Evolutionary conservation across 768 basidiomycete species (phyloP), one percentile per base, ranked within the genome.

Genomic region (Mycena chlorophos): DNA sequence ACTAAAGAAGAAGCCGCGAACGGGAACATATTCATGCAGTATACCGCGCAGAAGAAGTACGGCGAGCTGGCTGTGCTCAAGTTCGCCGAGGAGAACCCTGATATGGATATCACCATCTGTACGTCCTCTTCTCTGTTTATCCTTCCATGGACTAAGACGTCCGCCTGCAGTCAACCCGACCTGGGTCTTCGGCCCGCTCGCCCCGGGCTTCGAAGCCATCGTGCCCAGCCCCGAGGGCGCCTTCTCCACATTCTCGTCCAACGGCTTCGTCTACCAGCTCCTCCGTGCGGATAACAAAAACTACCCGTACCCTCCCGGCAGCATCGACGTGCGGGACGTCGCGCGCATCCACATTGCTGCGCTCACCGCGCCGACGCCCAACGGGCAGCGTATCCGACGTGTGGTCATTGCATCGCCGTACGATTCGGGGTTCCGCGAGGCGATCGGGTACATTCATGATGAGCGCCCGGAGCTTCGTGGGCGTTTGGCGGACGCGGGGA

Each of bases 81-180:
- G 20, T 63, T 55, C 31, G 55, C 52, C 16, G 54, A 63, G 12
- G 31, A 46, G 27, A 55, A 61, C 56, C 39, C 65, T 14, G 54
- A 64, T 14, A 56, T 63, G 49, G 62, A 63, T 29, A 51, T 61
- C n/a, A 57, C 63, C n/a, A 45, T 57, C 48, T 29, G 48, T 59
- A 42, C 6, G 56, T 54, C 20, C 16, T 49, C 27, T 19, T 5
- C 25, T 19, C 55, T 37, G 13, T 31, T n/a, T 28, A 27, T 27
- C 14, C 26, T 53, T 14, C 19, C 25, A 56, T 25, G 39, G 26
- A 37, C 49, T 29, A 49, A 34, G n/a, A n/a, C n/a, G n/a, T n/a
- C n/a, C 29, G n/a, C 14, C 10, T 23, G 10, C 37, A 25, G 45
- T 46, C 22, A 6, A n/a, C 25, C 45, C 49, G 30, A n/a, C 30